Evolutionary conservation across 345 rosid species (phyloP), one percentile per base, ranked within the genome.

Genomic region (Gossypium thurberi): DNA sequence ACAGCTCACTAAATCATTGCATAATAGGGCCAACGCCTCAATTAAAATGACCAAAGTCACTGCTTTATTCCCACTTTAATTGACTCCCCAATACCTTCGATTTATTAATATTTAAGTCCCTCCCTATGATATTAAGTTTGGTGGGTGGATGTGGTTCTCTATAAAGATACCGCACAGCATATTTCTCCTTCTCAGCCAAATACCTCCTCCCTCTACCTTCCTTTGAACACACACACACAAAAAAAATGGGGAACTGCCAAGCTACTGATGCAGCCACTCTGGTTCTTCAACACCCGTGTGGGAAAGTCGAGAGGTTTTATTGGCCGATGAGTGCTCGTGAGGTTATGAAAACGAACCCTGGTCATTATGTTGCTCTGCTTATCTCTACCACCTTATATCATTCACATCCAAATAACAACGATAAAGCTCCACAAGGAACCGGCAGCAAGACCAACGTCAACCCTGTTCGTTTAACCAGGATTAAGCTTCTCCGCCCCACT

Each of bases 351-450:
- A 84, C 74, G 81, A 92, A 92, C 77, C 98, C 97, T 17, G 98
- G 97, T 48, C 93, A 94, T 80, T 88, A 87, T 80, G 97, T 94
- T 43, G 92, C 97, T 76, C 93, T 92, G 76, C 93, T 94, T 43
- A 88, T 94, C 68, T 94, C 97, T 68, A 87, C 93, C 82, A 80
- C 87, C 68, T 52, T 82, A 46, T 83, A 85, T 75, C 86, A 84
- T 28, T 23, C 88, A 10, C 85, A 84, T 23, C n/a, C 87, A 68
- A 58, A 10, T 11, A 59, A 46, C 43, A 77, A 67, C 2, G 65
- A 58, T 14, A 70, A 53, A 57, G 26, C 10, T 52, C 74, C 78
- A 60, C 11, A 57, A 33, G 37, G 66, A 58, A 55, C 18, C 63
- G 10, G 12, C 48, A 11, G 6, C 73, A 76, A 25, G 21, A 74